Percentiles rank a stretch among this genome's conserved stretches.
phyloP scores from a whole-genome alignment of 2,329 filamentous ascomycete species.

The Colletotrichum lini region DNA sequence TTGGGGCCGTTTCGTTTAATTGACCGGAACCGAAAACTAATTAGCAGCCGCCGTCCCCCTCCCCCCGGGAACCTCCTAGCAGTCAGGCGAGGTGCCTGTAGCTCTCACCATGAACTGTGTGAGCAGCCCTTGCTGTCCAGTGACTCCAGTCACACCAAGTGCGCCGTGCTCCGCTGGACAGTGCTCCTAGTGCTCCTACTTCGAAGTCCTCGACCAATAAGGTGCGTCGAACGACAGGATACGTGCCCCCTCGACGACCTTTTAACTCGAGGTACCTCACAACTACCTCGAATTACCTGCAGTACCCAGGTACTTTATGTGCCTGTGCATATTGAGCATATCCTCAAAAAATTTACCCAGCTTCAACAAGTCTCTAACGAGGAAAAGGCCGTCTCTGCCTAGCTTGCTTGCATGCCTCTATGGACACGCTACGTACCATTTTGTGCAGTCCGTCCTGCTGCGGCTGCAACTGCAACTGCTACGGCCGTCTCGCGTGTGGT shows the following conservation, averaged over 20 bases:
- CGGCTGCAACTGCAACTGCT: neutral
- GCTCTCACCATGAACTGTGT: slow-evolving; percentile 4
- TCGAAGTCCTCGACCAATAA: neutral
- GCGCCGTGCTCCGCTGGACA: slow-evolving; percentile 35
- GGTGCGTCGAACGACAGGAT: neutral
- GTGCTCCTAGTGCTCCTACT: slow-evolving; percentile 20
- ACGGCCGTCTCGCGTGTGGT: neutral
- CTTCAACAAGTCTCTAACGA: slow-evolving; percentile 31
- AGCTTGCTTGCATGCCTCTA: slow-evolving; percentile 1
- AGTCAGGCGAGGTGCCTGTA: slow-evolving; percentile 14
- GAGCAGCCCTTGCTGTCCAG: neutral
- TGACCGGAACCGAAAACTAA: neutral
- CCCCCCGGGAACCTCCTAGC: slow-evolving; percentile 22
- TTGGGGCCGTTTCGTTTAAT: slow-evolving; percentile 20
- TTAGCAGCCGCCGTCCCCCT: neutral
- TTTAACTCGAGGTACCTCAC: too few relatives aligned
- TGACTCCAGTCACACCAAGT: slow-evolving; percentile 18
- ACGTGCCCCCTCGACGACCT: neutral
- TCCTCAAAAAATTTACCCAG: slow-evolving; percentile 14
- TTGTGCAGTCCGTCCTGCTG: slow-evolving; percentile 4
- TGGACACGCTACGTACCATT: slow-evolving; percentile 26
- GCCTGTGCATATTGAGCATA: neutral
- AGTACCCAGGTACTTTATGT: slow-evolving; percentile 15
- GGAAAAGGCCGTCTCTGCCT: slow-evolving; percentile 27
- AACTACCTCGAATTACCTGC: too few relatives aligned